These are phyloP conservation scores for Escovopsis sp. DNA, from an alignment of 2,329 filamentous ascomycete genomes.

Conservation along the genomic window DNA sequence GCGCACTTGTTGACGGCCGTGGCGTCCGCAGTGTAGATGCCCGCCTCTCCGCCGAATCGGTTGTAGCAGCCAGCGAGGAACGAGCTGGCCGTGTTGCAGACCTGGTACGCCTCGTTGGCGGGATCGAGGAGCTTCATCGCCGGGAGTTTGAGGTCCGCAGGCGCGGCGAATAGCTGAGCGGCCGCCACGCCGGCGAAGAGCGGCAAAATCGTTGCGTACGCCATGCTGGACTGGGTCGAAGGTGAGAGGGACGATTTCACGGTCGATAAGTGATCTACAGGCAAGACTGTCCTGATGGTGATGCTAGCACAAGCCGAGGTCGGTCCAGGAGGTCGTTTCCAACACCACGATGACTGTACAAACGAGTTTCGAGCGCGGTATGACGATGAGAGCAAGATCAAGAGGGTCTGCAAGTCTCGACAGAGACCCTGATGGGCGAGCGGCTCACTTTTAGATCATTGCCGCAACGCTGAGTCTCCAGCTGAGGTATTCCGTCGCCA, in stretches of 20 bases:
- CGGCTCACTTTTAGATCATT: not conserved
- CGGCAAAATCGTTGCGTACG: not conserved
- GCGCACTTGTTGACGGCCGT: constrained; percentile 12
- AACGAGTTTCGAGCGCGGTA: not conserved
- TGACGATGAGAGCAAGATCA: not conserved
- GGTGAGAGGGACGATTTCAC: too few species aligned
- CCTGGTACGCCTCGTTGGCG: constrained; percentile 11
- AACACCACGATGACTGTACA: too few species aligned
- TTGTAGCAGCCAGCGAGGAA: constrained; percentile 11
- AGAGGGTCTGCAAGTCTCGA: not conserved
- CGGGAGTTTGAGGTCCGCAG: constrained; percentile 8
- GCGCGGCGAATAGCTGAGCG: constrained; percentile 11
- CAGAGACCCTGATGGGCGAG: not conserved
- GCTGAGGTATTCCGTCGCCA: too few species aligned
- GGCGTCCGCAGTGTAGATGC: constrained; percentile 10
- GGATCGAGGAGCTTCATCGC: constrained; percentile 12
- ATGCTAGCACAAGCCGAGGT: too few species aligned
- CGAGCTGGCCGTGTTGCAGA: constrained; percentile 10
- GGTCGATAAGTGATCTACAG: too few species aligned
- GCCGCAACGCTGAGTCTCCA: too few species aligned
- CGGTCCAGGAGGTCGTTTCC: too few species aligned
- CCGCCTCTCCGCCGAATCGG: constrained; percentile 10
- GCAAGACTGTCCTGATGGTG: too few species aligned
- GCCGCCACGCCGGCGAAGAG: constrained; percentile 10
- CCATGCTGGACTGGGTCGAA: not conserved